Conservation (phyloP, 306 rosid genomes). For the Arachis stenosperma region DNA sequence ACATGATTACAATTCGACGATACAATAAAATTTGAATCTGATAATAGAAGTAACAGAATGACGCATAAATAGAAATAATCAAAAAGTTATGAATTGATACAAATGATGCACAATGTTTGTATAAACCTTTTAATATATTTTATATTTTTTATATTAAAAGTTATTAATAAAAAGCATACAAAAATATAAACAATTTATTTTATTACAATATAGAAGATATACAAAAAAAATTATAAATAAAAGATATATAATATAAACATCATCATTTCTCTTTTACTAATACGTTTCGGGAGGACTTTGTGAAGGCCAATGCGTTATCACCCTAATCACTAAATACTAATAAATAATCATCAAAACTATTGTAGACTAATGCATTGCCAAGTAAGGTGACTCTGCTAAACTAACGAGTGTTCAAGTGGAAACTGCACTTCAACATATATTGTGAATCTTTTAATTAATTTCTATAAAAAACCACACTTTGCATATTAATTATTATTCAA, state of each 20-base stretch:
- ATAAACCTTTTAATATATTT: no score
- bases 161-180: no score
- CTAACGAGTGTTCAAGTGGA: neutral
- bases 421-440: neutral
- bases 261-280: no score
- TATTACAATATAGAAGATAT: no score
- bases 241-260: no score
- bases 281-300: neutral
- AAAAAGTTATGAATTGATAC: slow-evolving; percentile 48
- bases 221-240: no score
- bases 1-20: neutral
- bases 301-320: slow-evolving; percentile 2
- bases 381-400: slow-evolving; percentile 5
- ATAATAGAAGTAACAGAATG: neutral
- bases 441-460: no score
- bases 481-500: no score
- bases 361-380: neutral
- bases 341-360: neutral
- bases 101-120: slow-evolving; percentile 39
- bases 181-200: no score
- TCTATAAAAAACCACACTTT: no score
- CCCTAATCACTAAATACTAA: neutral
- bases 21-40: neutral
- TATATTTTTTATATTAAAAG: no score
- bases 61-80: neutral